Base-by-base conservation (phyloP, 192 early-diverging fungal genomes). In the Kickxella alabastrina region DNA sequence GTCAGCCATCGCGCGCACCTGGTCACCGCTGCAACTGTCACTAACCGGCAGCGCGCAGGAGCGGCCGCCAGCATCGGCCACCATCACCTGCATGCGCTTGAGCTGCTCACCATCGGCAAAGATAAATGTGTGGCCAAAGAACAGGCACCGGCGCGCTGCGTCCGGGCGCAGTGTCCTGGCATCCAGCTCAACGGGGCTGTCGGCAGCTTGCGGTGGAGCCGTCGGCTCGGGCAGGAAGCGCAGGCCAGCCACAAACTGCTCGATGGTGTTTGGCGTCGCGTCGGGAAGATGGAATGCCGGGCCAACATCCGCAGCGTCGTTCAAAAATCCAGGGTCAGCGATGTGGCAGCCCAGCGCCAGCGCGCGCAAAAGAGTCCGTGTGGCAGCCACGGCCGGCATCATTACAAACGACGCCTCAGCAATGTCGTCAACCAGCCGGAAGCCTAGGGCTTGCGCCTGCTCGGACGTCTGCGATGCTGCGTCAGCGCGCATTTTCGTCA, bases 361-460 rank as follows among this genome's bases (percentile, higher is more conserved):
- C 6, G 62, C 62, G 10, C 40, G 47, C 3, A 73, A 28, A 9
- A 73, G 48, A 28, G 52, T 61, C 37, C 57, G 46, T n/a, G 62
- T 73, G 15, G 59, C 59, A 1, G 50, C 53, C 10, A 65, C 57
- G 36, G 51, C 35, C 9, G 62, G 62, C 21, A 60, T 59, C 12
- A 72, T 18, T 21, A 72, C 42, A 43, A 64, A 56, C 17, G 69
- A 59, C 43, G 56, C 53, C 3, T 32, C 10, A 8, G 59, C 57
- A 18, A 58, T 43, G 9, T 25, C 28, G 12, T 53, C 54, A 5
- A 29, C 4, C 3, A 52, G 10, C 2, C 4, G 10, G 23, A 48
- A 38, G 17, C 54, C 65, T 2, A 67, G 34, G 1, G 40, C 21
- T 4, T 38, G 15, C 18, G 64, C 57, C 14, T 19, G 10, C 23